Percentiles rank a stretch among this genome's conserved stretches.
phyloP scores from a whole-genome alignment of 495 filamentous ascomycete genomes.

The Darksidea phi region DNA sequence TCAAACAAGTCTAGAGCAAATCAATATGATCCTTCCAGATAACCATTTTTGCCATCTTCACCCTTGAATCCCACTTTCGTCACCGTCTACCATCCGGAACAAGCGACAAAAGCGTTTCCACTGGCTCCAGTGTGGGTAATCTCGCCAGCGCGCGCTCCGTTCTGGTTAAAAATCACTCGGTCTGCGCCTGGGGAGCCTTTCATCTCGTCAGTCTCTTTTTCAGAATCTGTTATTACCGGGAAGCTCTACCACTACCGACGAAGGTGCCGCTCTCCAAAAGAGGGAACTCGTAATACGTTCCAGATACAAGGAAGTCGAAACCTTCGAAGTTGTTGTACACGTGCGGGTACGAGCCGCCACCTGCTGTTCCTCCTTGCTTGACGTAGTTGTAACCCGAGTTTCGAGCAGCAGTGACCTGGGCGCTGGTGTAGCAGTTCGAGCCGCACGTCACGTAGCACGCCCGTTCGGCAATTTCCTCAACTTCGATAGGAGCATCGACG shows the following conservation, averaged over 20 bases:
- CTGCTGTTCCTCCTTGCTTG: constrained; percentile 48
- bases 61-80: not conserved
- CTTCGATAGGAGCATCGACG: not conserved
- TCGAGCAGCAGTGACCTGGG: constrained; percentile 50
- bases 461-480: constrained; percentile 4
- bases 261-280: constrained; percentile 59
- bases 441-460: constrained; percentile 22
- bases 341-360: constrained; percentile 63
- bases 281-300: constrained; percentile 74
- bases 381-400: constrained; percentile 53
- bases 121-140: constrained; percentile 71
- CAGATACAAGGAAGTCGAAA: constrained; percentile 58
- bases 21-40: not conserved
- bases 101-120: constrained; percentile 64
- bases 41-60: not conserved
- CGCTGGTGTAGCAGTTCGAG: constrained; percentile 24
- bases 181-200: constrained; percentile 65
- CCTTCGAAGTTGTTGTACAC: constrained; percentile 72
- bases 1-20: too few relatives aligned
- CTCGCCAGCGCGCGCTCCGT: constrained; percentile 54
- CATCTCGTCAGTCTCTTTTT: constrained; percentile 1
- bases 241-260: constrained; percentile 43
- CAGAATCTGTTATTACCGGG: not conserved
- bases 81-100: constrained; percentile 32
- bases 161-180: constrained; percentile 64